Base-by-base conservation (phyloP, 495 filamentous ascomycete genomes). In the Hamigera avellanea region DNA sequence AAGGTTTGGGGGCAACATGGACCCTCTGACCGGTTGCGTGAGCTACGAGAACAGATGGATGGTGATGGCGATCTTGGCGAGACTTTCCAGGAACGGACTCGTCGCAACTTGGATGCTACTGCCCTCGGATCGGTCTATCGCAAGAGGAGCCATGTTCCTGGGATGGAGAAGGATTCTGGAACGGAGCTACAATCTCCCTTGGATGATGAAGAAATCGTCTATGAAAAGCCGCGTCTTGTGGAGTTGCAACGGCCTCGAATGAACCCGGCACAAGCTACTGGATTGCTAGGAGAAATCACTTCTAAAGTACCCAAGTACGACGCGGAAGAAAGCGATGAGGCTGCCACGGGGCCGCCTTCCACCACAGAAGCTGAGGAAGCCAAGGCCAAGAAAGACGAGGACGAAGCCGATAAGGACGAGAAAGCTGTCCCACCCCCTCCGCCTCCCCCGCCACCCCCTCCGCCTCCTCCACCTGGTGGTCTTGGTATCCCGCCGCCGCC, bases 1-100 rank as follows among this genome's bases (percentile, higher is more conserved):
- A 86, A 84, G 60, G 81, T 88, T 14, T 94, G 89, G 86, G 80
- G 85, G 35, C 83, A 87, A 48, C 63, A 80, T 49, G 82, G 81
- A 18, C 89, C 91, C 19, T 94, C 86, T 41, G 89, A 98, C 60
- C 76, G 86, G 53, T 56, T 98, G 21, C 81, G 91, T 42, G 91
- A 94, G 45, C 65, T 96, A 15, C 80, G 91, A 19, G 93, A 95
- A 58, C 75, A 82, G 55, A 98, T 98, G 91, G 93, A 96, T 36
- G 85, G 73, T 27, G 52, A 67, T 28, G 47, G 52, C 34, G 58
- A 74, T 43, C 40, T 52, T 15, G 54, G 61, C 36, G 62, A 69
- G 29, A 65, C 73, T 14, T 70, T 72, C 41, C 54, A 70, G 43
- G 62, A 68, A 39, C 53, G 66, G 29, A 73, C 64, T 46, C 62